phyloP scores from a whole-genome alignment of 208 protist species.

The Trypanosoma theileri region DNA sequence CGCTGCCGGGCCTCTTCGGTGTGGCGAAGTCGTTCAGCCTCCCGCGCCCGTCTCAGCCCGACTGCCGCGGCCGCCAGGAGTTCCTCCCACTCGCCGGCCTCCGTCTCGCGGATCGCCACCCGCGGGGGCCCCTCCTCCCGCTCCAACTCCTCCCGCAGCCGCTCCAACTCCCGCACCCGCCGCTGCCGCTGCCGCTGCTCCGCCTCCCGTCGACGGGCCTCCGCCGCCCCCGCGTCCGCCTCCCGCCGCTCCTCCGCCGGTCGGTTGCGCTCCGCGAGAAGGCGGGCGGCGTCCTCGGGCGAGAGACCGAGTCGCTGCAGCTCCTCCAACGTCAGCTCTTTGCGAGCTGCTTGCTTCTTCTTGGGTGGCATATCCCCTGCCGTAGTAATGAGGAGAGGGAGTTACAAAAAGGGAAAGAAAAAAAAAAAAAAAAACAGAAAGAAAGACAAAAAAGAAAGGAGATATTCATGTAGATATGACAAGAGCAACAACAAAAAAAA shows the following conservation, averaged over 20 bases:
- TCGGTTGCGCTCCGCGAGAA: constrained; percentile 66
- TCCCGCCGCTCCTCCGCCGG: constrained; percentile 57
- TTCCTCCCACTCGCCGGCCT: constrained; percentile 36
- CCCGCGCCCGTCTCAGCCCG: constrained; percentile 36
- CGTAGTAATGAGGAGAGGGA: not conserved
- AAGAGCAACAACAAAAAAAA: not conserved
- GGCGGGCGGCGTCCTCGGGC: constrained; percentile 65
- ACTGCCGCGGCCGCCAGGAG: constrained; percentile 26
- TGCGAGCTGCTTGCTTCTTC: constrained; percentile 59
- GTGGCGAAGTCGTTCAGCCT: constrained; percentile 40
- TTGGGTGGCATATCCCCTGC: constrained; percentile 49
- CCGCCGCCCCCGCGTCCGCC: constrained; percentile 33
- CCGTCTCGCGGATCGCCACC: constrained; percentile 34
- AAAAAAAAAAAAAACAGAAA: not conserved
- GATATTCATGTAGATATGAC: not conserved
- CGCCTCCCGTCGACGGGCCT: constrained; percentile 27
- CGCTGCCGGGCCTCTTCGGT: constrained; percentile 46
- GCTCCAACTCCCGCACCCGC: constrained; percentile 24
- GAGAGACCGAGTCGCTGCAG: constrained; percentile 80
- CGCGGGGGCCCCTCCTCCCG: constrained; percentile 30
- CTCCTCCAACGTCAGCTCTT: constrained; percentile 66
- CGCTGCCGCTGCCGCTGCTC: constrained; percentile 21
- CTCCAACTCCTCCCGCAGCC: constrained; percentile 22
- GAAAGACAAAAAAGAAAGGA: not conserved
- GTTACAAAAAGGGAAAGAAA: not conserved